Evolutionary conservation across 805 yeast genomes (phyloP), one percentile per base, ranked within the genome.

Genomic region (Saturnispora silvae): DNA sequence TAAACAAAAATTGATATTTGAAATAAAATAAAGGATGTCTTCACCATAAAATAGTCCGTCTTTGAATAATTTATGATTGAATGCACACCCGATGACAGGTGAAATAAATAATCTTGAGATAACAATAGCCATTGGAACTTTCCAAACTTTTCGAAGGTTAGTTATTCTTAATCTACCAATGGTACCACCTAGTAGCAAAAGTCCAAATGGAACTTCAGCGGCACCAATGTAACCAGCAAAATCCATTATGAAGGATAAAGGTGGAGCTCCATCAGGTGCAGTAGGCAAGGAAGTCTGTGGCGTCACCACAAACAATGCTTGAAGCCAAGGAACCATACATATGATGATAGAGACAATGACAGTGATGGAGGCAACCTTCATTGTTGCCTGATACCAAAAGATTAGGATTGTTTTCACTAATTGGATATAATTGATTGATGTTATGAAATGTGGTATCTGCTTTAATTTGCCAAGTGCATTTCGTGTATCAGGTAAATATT

Each of bases 201-300:
- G 62, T 0, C 96, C 97, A 40, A 84, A 57, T 1, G 96, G 97
- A 24, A 89, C 95, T 34, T 82, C 75, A 0, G 96, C 96, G 20
- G 75, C 75, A 0, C 95, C 95, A 6, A 89, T 63, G 52, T 89
- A 89, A 2, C 72, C 53, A 0, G 89, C 67, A 45, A 78, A 74
- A 52, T 89, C 95, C 75, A 89, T 81, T 4, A 87, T 39, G 45
- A 87, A 87, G 25, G 84, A 84, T 22, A 89, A 63, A 0, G 94
- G 87, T 0, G 96, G 96, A 39, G 67, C 64, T 1, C 67, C 65
- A 56, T 89, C 97, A 0, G 97, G 97, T 0, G 96, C 96, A 35
- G 69, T 49, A 6, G 72, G 80, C 20, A 86, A 67, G 5, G 61
- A 55, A 22, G 67, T 68, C 31, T 60, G 60, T 19, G 59, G 52